These are phyloP conservation scores for Triticum turgidum DNA, from an alignment of 176 grass and related monocot genomes.

Conservation along the genomic window DNA sequence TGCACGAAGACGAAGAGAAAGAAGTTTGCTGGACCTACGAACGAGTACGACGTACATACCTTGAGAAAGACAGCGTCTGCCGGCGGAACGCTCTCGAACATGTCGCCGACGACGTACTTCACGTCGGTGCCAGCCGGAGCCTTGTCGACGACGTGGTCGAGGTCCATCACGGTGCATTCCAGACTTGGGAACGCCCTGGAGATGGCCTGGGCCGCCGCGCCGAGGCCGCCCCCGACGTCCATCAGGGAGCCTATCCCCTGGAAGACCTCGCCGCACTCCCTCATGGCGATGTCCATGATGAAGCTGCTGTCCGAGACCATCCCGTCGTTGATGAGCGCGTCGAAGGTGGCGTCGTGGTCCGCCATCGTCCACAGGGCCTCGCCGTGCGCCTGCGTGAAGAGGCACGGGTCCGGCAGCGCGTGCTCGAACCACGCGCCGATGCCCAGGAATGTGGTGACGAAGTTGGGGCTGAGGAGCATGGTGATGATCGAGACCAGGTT, in stretches of 20 bases:
- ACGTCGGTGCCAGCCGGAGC: conserved; percentile 5
- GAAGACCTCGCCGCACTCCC: conserved; percentile 26
- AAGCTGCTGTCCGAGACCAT: conserved; percentile 44
- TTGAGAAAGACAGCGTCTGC: conserved; percentile 53
- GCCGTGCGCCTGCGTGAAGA: conserved; percentile 18
- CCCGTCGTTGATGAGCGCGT: conserved; percentile 36
- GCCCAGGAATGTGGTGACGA: background rate
- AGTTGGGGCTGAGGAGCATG: background rate
- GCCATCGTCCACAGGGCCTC: conserved; percentile 19
- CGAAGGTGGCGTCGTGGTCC: background rate
- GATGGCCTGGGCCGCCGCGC: conserved; percentile 18
- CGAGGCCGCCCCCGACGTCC: conserved; percentile 48
- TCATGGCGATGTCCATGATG: conserved; percentile 21
- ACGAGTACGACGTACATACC: background rate
- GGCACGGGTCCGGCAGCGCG: background rate
- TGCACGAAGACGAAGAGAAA: too few species aligned
- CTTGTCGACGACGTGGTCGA: conserved; percentile 41
- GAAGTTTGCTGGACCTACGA: too few species aligned
- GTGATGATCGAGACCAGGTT: background rate
- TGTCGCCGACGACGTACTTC: conserved; percentile 45
- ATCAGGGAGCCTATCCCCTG: conserved; percentile 39
- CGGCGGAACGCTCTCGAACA: conserved; percentile 52
- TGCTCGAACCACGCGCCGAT: conserved; percentile 23
- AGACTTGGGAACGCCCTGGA: conserved; percentile 38
- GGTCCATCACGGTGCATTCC: conserved; percentile 52